phyloP scores from a whole-genome alignment of 2,329 filamentous ascomycete species.

The Helotiales sp. region DNA sequence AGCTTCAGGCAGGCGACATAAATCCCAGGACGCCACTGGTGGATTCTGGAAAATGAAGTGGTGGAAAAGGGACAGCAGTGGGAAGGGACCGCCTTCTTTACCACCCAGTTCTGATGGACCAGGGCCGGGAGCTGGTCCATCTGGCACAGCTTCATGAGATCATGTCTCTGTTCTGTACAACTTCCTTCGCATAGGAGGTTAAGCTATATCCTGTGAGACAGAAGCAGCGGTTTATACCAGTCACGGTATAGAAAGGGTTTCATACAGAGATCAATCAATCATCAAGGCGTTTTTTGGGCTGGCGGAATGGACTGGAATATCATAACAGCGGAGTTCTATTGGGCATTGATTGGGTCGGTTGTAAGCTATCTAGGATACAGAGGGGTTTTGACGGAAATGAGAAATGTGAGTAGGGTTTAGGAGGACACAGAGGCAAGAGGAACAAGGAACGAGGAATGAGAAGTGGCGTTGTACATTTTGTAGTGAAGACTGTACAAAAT shows the following conservation, averaged over 20 bases:
- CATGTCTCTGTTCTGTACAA: neutral
- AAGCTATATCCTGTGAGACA: neutral
- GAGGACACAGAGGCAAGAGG: no score
- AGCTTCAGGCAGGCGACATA: conserved; percentile 40
- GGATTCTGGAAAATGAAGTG: conserved; percentile 61
- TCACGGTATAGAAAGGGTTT: neutral
- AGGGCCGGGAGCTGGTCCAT: conserved; percentile 21
- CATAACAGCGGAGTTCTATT: neutral
- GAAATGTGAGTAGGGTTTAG: neutral
- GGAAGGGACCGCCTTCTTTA: conserved; percentile 31
- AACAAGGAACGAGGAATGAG: neutral
- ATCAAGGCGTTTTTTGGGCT: conserved; percentile 2
- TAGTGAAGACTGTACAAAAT: neutral
- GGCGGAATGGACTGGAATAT: neutral
- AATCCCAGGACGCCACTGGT: conserved; percentile 56
- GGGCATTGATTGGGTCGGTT: neutral
- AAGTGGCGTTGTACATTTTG: neutral
- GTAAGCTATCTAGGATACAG: conserved; percentile 12
- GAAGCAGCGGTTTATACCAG: neutral
- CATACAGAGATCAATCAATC: neutral
- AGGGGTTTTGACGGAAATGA: neutral
- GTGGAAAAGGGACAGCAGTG: conserved; percentile 48
- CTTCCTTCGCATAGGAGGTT: neutral
- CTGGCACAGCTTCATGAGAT: conserved; percentile 6
- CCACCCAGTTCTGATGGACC: conserved; percentile 15